Base-by-base conservation (phyloP, 495 filamentous ascomycete genomes). In the Filosporella fistucella region DNA sequence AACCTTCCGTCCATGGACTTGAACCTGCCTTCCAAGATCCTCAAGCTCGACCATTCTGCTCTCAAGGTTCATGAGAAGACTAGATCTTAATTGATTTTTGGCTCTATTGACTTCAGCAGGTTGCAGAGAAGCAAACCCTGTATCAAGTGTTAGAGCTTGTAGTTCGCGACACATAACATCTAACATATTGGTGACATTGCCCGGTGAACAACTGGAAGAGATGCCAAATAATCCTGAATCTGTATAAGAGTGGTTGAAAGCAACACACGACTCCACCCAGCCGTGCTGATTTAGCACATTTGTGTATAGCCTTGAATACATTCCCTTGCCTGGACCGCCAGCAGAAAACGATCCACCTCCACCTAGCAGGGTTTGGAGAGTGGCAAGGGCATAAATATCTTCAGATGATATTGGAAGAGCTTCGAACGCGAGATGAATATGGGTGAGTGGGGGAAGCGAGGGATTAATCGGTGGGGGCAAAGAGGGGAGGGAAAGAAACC, bases 1-100 rank as follows among this genome's bases (percentile, higher is more conserved):
- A 32, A 97, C 79, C 68, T 96, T 96, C 41, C 82, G 75, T 9
- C 90, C 91, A 62, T 96, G 89, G 11, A 96, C 89, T 66, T 97
- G 94, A 8, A 99, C 88, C 66, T 97, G 93, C 49, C 93, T 74
- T 29, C 94, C 93, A 5, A 99, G 75, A 66, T 99, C 93, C 70
- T 99, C 93, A n/a, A 99, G 70, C 66, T 96, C 94, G 11, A 97
- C 89, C 93, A 97, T 96, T 33, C 94, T 79, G 49, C 81, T 87
- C 70, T 99, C 93, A 0, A 99, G 77, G 68, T 99, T 99, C 94
- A 99, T 97, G 30, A 99, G 77, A 20, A 99, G 70, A 32, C 83
- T 86, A 11, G 84, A 89, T 28, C 89, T 77, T 26, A 99, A 81
- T 71, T 97, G 94, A 61, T 99, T 99, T 78, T 99, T 99, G 10